Evolutionary conservation across 2,329 filamentous ascomycete species (phyloP).

Genomic region (Neoascochyta sp.): DNA sequence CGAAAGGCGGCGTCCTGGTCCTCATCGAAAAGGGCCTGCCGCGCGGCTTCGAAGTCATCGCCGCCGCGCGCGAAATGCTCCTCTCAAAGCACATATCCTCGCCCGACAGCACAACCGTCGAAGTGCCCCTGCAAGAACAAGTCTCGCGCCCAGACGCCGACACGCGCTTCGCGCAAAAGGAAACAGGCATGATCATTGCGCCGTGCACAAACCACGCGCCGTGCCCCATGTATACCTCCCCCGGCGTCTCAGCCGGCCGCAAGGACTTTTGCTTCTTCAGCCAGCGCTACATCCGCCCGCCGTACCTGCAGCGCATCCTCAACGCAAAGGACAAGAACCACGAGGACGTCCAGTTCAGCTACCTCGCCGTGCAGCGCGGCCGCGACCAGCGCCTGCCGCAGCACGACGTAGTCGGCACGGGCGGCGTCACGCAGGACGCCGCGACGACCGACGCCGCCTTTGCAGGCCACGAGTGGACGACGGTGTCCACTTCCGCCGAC

Average conservation of each 20-base stretch:
- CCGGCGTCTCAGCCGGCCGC: conserved; percentile 67
- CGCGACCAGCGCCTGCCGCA: conserved; percentile 50
- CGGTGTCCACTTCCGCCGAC: conserved; percentile 9
- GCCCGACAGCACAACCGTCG: conserved; percentile 49
- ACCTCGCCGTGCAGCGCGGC: conserved; percentile 79
- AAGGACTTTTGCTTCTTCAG: conserved; percentile 90
- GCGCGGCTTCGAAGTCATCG: conserved; percentile 87
- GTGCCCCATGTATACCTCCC: conserved; percentile 82
- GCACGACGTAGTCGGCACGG: conserved; percentile 30
- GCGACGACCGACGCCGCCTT: conserved; percentile 65
- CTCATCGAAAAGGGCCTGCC: conserved; percentile 88
- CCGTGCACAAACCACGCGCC: conserved; percentile 80
- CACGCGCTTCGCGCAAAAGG: conserved; percentile 44
- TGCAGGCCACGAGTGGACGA: conserved; percentile 57
- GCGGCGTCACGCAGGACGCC: conserved; percentile 48
- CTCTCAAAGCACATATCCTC: conserved; percentile 71
- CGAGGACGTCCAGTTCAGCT: conserved; percentile 88
- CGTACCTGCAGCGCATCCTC: conserved; percentile 74
- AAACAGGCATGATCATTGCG: conserved; percentile 60
- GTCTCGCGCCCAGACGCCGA: conserved; percentile 38
- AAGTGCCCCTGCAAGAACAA: conserved; percentile 37
- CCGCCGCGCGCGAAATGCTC: conserved; percentile 74
- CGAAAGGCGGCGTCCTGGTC: conserved; percentile 80
- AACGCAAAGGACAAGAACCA: conserved; percentile 69
- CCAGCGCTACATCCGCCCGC: conserved; percentile 82